Base-by-base conservation (phyloP, 1,284 basidiomycete species). In the Heterobasidion occidentale region DNA sequence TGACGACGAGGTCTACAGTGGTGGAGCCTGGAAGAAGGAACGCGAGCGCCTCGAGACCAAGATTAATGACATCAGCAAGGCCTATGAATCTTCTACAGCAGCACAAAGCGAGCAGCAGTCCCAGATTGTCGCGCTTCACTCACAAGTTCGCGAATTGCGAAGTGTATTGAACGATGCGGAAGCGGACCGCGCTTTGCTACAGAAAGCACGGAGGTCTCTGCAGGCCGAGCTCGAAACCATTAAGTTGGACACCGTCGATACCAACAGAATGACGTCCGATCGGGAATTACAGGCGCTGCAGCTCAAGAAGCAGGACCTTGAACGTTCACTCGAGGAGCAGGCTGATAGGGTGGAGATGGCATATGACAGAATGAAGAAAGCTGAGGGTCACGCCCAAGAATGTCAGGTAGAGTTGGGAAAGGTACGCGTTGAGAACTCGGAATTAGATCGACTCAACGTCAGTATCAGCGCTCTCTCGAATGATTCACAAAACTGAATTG, bases 11-110 rank as follows among this genome's bases (percentile, higher is more conserved):
- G 77, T 86, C 1, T 89, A 88, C 68, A 88, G 80, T 57, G 84
- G 84, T 49, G 80, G 84, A 9, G 82, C 86, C 3, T 93, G 90
- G 90, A 89, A 88, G 74, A 88, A 90, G 62, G 90, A 93, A 70
- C 90, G 85, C 67, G 90, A 92, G 59, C 84, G 89, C 9, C 73
- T 93, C 67, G 90, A 94, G 59, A 86, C 82, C 47, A 92, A 92
- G 76, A 89, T 92, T 53, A 68, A 68, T 9, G 89, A 92, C 66
- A 67, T 92, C 56, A 86, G 81, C 15, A 85, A 84, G 55, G 91
- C 88, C 0, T 92, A 89, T 66, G 87, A 92, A 59, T 77, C 87
- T 0, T 88, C 90, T 1, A 79, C 80, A 2, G 77, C 79, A 34
- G 84, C 81, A 0, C 89, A 92, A 63, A 74, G 84, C 0, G 89